Percentiles rank a stretch among this genome's conserved stretches.
phyloP scores from a whole-genome alignment of 2,329 filamentous ascomycete genomes.

The Nannizzia gypsea region DNA sequence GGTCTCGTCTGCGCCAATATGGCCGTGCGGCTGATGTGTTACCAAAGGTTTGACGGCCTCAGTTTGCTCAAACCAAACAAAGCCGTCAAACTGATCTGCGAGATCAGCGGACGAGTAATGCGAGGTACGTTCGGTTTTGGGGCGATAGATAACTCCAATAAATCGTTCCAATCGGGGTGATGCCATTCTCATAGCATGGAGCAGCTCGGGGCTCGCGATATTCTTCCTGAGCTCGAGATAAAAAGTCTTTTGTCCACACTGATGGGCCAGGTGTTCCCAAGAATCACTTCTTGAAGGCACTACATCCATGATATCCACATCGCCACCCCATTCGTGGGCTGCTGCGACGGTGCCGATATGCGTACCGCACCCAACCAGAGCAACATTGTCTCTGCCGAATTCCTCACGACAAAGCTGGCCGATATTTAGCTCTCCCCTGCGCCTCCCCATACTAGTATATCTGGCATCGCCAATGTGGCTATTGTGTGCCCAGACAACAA shows the following conservation, averaged over 20 bases:
- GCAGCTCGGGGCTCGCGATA: conserved; percentile 25
- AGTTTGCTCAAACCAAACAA: conserved; percentile 41
- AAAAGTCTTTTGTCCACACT: conserved; percentile 36
- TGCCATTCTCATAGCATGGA: conserved; percentile 28
- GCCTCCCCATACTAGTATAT: conserved; percentile 38
- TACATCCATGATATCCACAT: conserved; percentile 41
- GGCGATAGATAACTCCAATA: conserved; percentile 44
- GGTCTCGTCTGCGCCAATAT: conserved; percentile 36
- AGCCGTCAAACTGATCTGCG: conserved; percentile 40
- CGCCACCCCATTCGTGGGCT: conserved; percentile 40
- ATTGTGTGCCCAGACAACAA: conserved; percentile 45
- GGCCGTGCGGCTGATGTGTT: conserved; percentile 33
- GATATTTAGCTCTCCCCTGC: conserved; percentile 39
- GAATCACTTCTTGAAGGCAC: conserved; percentile 36
- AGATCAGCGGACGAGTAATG: conserved; percentile 40
- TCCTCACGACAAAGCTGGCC: conserved; percentile 42
- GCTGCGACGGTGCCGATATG: conserved; percentile 43
- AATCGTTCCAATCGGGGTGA: conserved; percentile 36
- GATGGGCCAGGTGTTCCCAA: conserved; percentile 41
- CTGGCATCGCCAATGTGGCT: conserved; percentile 45
- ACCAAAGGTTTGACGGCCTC: conserved; percentile 37
- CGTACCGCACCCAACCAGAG: conserved; percentile 39
- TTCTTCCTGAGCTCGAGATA: conserved; percentile 36
- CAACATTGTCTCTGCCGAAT: conserved; percentile 31
- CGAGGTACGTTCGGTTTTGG: conserved; percentile 38